These are phyloP conservation scores for Antitrichia curtipendula DNA, from an alignment of 225 moss, liverwort and hornwort genomes.

Conservation along the genomic window DNA sequence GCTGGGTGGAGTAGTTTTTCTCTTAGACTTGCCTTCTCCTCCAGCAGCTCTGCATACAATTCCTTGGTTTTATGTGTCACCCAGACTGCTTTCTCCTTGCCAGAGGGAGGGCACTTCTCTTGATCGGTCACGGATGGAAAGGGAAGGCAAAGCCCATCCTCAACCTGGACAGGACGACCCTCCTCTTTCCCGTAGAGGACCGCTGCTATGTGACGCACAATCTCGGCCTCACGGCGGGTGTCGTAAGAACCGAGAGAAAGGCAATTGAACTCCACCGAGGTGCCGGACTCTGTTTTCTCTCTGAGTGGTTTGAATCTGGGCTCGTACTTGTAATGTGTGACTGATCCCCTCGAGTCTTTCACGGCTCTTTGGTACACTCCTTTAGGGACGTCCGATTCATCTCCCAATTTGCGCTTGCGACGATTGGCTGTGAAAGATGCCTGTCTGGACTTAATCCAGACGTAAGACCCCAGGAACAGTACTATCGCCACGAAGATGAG, in stretches of 20 bases:
- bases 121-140: neutral
- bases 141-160: neutral
- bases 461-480: neutral
- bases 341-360: neutral
- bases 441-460: neutral
- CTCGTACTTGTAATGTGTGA: neutral
- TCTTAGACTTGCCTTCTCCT: neutral
- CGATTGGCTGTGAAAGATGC: neutral
- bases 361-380: neutral
- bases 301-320: neutral
- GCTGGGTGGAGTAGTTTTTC: neutral
- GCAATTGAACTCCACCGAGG: neutral
- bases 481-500: neutral
- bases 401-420: neutral
- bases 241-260: neutral
- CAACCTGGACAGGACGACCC: neutral
- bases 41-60: neutral
- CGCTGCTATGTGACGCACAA: neutral
- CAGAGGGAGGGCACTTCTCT: neutral
- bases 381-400: neutral
- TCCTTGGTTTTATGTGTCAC: neutral
- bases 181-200: neutral
- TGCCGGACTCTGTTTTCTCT: neutral
- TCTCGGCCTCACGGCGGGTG: neutral
- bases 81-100: neutral